A percentile compares a stretch with the other conserved stretches of the same genome.
These are phyloP conservation scores for Peronosclerospora sorghi DNA, from an alignment of 352 stramenopile genomes.

Conservation along the genomic window DNA sequence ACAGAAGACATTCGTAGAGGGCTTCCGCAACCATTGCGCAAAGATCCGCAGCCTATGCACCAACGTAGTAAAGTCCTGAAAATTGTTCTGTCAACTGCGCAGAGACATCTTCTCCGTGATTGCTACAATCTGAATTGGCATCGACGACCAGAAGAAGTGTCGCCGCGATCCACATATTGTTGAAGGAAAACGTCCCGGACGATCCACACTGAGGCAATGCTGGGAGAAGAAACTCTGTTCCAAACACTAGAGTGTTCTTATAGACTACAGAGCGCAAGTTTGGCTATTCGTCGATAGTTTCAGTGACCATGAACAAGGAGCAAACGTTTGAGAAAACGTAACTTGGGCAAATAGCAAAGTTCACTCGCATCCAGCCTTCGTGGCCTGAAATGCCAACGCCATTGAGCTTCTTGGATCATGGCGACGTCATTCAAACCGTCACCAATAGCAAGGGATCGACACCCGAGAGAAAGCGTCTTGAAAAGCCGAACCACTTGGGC, in stretches of 20 bases:
- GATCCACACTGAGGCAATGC: slow-evolving; percentile 49
- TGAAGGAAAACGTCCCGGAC: slow-evolving; percentile 75
- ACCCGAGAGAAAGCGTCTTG: slow-evolving; percentile 75
- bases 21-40: slow-evolving; percentile 66
- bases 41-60: slow-evolving; percentile 69
- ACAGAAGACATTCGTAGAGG: slow-evolving; percentile 67
- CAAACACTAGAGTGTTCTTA: slow-evolving; percentile 90
- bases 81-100: slow-evolving; percentile 60
- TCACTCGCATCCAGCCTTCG: slow-evolving; percentile 88
- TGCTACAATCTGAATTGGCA: slow-evolving; percentile 85
- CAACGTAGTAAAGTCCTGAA: slow-evolving; percentile 70
- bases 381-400: slow-evolving; percentile 65
- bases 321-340: slow-evolving; percentile 87
- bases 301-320: slow-evolving; percentile 89
- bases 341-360: slow-evolving; percentile 92
- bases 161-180: slow-evolving; percentile 88
- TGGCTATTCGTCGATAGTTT: slow-evolving; percentile 88
- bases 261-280: slow-evolving; percentile 92
- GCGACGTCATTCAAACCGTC: slow-evolving; percentile 99
- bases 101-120: slow-evolving; percentile 78
- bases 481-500: slow-evolving; percentile 81
- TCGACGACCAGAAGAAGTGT: slow-evolving; percentile 92
- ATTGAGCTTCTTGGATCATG: slow-evolving; percentile 96
- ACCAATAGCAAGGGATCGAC: slow-evolving; percentile 91
- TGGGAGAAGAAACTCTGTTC: slow-evolving; percentile 81